Evolutionary conservation across 2,329 filamentous ascomycete species (phyloP), one percentile per base, ranked within the genome.

Genomic region (Arachnomyces sp.): DNA sequence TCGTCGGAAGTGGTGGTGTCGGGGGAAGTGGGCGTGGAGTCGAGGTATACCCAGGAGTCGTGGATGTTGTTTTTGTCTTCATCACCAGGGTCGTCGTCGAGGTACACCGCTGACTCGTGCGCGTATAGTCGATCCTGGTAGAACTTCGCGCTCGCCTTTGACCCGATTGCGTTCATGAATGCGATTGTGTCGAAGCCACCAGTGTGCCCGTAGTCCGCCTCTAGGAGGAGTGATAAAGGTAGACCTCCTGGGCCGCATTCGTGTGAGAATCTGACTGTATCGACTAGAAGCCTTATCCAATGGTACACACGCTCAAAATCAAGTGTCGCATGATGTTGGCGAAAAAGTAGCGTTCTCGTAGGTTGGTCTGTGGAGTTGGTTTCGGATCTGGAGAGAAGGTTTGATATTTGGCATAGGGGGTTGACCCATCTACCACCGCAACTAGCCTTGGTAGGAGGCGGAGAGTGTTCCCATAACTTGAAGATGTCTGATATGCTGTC

Each of bases 331-430:
- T 43, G 43, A 29, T 55, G 53, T 36, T 60, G 57, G 4, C 54
- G 47, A 43, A 60, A 60, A 34, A 54, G 54, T 29, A 61, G 48
- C 2, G 56, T 59, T 20, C 36, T 28, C 29, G 38, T 44, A 8
- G 25, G 11, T 15, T 18, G 28, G 15, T 36, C 33, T 3, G 36
- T 6, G 11, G 29, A 12, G 13, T 15, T 17, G 12, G 3, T 12
- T 12, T 20, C 11, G 14, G 31, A 11, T 15, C 14, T 25, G 2
- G 8, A 28, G n/a, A 31, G 7, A 15, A 34, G 18, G 18, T 30
- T 32, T 17, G 33, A 34, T 28, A 50, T 30, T 35, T 33, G 13
- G 12, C 36, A 31, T 13, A 43, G 44, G 33, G 37, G 39, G 35
- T 42, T 43, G 12, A 18, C 30, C 15, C 38, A n/a, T 25, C 20